Base-by-base conservation (phyloP, 768 basidiomycete species). In the Naganishia friedmannii region DNA sequence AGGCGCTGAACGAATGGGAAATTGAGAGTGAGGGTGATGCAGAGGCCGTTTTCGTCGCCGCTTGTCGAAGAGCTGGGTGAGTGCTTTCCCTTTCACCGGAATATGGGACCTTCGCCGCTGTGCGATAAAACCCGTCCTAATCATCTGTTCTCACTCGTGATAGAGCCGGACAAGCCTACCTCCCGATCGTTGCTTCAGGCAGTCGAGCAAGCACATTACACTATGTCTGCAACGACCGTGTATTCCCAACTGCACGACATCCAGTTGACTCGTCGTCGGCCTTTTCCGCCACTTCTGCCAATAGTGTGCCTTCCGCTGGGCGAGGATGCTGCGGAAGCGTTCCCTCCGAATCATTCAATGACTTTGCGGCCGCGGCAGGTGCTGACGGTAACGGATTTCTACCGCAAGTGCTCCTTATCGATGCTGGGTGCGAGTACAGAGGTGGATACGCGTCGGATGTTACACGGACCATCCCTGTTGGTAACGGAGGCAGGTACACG, bases 1-100 rank as follows among this genome's bases (percentile, higher is more conserved):
- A 78, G 66, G 73, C 55, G 31, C 23, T 78, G 53, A 65, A 85
- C 3, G 89, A 93, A 75, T 96, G 94, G 90, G 83, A 92, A 54
- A 91, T 97, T 19, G 87, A 91, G 82, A 91, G 90, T 74, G 95
- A 98, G 81, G 89, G 88, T 0, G 94, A 96, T 79, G 95, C 93
- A 0, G 94, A 95, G 78, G 95, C 93, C 0, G 85, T 94, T 9
- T 98, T 97, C 73, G 90, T 92, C 0, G 92, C 93, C 2, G 89
- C 89, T 0, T 96, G 93, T 82, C 84, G 92, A 63, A 84, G 92
- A 69, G 89, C 92, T 82, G 93, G 92, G 92, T 93, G 65, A 73
- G 88, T 80, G 23, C 8, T 31, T 15, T 34, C 10, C 46, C 55
- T 46, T 32, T 12, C 34, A 12, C 34, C 34, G 4, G 34, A 37